Base-by-base conservation (phyloP, 768 basidiomycete genomes). In the Boletus rubescentipes region DNA sequence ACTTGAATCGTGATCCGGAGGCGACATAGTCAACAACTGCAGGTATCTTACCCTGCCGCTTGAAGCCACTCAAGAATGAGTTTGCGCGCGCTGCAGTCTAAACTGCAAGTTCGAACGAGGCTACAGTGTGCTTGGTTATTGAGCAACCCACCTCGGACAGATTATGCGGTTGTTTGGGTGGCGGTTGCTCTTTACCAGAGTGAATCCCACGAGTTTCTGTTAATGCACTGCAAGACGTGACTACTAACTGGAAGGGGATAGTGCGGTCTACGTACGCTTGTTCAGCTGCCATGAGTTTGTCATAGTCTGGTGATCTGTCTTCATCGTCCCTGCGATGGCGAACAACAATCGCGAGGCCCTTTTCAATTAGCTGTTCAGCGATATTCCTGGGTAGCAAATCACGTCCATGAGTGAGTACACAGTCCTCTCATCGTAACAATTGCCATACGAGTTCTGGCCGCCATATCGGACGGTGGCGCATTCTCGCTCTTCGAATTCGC, bases 1-100 rank as follows among this genome's bases (percentile, higher is more conserved):
- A 91, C 93, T 94, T 99, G 85, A 95, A 98, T 49, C 96, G 84
- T 11, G 95, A 97, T 26, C 95, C 96, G 34, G 93, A 84, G 38
- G 94, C 86, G 49, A 98, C 93, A 66, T 91, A 97, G 37, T 98
- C 95, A 16, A 98, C 91, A 10, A 96, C 75, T 9, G 89, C 97
- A 2, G 87, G 78, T 50, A 95, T 83, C 58, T 80, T 82, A 7
- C 95, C 94, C 46, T 85, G 75, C 29, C 96, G 86, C 73, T 97
- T 98, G 79, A 98, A 95, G 39, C 87, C 82, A 53, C 90, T 90
- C 38, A 98, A 72, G 73, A 94, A 98, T 48, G 91, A 89, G 26
- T 81, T 82, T 2, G 95, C 96, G 49, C 93, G 88, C 50, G 78
- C 73, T 52, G 74, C 78, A 26, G 82, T 82, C 86, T 92, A 58